Percentiles rank a stretch among this genome's conserved stretches.
Conservation (phyloP, 352 stramenopile species). For the Globisporangium heterothallicum region DNA sequence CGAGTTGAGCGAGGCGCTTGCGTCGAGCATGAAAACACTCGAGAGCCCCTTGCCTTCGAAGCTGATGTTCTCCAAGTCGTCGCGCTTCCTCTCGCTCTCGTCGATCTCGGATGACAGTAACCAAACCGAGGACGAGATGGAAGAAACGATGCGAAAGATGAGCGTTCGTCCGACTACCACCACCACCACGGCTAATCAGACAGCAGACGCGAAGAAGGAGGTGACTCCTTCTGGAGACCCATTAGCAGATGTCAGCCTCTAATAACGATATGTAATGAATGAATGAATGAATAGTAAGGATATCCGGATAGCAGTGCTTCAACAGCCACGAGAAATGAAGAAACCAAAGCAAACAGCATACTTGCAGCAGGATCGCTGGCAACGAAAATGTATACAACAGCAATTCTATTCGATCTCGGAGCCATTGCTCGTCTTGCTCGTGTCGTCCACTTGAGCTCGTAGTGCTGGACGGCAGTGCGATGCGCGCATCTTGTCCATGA, state of each 20-base stretch:
- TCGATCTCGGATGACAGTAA: constrained; percentile 37
- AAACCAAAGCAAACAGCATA: too few relatives aligned
- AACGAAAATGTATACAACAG: too few relatives aligned
- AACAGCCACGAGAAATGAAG: too few relatives aligned
- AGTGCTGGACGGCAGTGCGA: too few relatives aligned
- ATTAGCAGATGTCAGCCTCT: constrained; percentile 58
- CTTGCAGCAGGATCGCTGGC: too few relatives aligned
- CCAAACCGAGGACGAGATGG: constrained; percentile 15
- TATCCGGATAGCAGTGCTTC: too few relatives aligned
- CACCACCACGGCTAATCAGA: constrained; percentile 15
- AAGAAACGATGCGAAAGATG: constrained; percentile 24
- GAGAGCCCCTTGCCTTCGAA: constrained; percentile 36
- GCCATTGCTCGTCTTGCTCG: too few relatives aligned
- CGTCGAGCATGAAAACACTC: constrained; percentile 35
- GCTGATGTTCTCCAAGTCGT: constrained; percentile 30
- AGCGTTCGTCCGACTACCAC: constrained; percentile 8
- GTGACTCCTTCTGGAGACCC: constrained; percentile 14
- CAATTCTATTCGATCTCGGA: too few relatives aligned
- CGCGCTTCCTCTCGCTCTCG: constrained; percentile 35
- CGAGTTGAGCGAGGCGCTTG: constrained; percentile 47
- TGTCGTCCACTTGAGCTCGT: too few relatives aligned
- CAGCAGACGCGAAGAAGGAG: constrained; percentile 13
- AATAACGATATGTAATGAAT: constrained; percentile 6
- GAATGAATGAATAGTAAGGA: background rate
- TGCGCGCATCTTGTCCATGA: background rate